Base-by-base conservation (phyloP, 2,329 filamentous ascomycete species). In the Pestalotiopsis sp. region DNA sequence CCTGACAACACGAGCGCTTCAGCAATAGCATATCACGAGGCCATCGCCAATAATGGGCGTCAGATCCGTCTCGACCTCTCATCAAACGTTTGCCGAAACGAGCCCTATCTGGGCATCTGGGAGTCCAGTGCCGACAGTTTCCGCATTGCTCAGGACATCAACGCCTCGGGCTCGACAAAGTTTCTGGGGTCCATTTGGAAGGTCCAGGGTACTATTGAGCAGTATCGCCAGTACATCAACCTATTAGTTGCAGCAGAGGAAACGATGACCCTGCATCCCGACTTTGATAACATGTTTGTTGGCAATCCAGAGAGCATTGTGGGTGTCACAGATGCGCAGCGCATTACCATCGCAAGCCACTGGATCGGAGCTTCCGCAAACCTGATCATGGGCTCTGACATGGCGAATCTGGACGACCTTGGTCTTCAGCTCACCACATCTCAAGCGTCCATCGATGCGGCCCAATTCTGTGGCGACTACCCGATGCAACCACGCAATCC, bases 291-390 rank as follows among this genome's bases (percentile, higher is more conserved):
- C 31, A 67, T 76, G 12, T 75, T 74, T 36, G 68, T 75, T 36
- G 76, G 69, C 23, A 78, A 78, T 58, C 36, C 70, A n/a, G 70
- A 67, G 31, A 62, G 64, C 7, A 55, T 76, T 1, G 70, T 74
- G 2, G 75, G 76, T 2, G 71, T 78, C 3, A 73, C 70, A 2
- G 75, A 76, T 66, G 62, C 38, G 3, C 69, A 76, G 57, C 72
- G 75, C 3, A 72, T 71, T 31, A 74, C 74, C 17, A 73, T 76
- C 27, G 72, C 74, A 69, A 76, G 68, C 36, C 76, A 78, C 67
- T 78, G 76, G 76, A 66, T 77, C 41, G 75, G 75, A n/a, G 76
- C 76, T 1, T 74, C 69, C 6, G 73, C 76, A 2, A 76, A 76
- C 49, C 70, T 78, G 12, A 74, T 77, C 39, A 61, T 74, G 13